Base-by-base conservation (phyloP, 2,329 filamentous ascomycete genomes). In the Hymenoscyphus repandus region DNA sequence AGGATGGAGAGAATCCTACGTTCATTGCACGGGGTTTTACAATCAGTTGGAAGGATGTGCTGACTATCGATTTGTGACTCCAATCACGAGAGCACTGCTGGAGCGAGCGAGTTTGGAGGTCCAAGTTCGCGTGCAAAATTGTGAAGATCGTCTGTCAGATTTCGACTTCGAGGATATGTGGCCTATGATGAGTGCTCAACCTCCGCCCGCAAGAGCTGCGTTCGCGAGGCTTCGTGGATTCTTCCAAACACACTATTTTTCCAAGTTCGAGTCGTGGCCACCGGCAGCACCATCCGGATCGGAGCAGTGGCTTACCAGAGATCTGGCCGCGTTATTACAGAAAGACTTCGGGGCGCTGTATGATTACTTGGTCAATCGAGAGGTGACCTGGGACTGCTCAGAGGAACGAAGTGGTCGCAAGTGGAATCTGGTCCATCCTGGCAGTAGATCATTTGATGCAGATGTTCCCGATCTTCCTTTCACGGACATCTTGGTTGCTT, bases 311-410 rank as follows among this genome's bases (percentile, higher is more conserved):
- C 70, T 88, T 11, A 83, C 77, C 4, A 73, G 84, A 37, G 75
- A 72, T 2, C 64, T 86, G 15, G 75, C 75, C 1, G 72, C 75
- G 42, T 71, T 71, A 2, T 64, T 88, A n/a, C 81, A 85, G 56
- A 72, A 71, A 31, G 85, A 88, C 57, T 87, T 88, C 59, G 80
- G 81, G 2, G 78, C 80, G 0, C 69, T 88, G 1, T 88, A 88
- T 59, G 83, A 88, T 60, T 86, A 85, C 55, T 70, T 88, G 1
- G 83, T 88, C 13, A 79, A 88, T 64, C 76, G 82, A 5, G 79
- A 86, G 42, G 75, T 86, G 4, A 64, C 77, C 0, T 88, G 84
- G 82, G 82, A 85, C 49, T 75, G 75, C 17, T 77, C 76, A 0
- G 82, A 85, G 61, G 79, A 79, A 43, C 72, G 80, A 0, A 75